A percentile compares a stretch with the other conserved stretches of the same genome.
Evolutionary conservation across 208 protist species (phyloP).

Genomic region (Crithidia mellificae): DNA sequence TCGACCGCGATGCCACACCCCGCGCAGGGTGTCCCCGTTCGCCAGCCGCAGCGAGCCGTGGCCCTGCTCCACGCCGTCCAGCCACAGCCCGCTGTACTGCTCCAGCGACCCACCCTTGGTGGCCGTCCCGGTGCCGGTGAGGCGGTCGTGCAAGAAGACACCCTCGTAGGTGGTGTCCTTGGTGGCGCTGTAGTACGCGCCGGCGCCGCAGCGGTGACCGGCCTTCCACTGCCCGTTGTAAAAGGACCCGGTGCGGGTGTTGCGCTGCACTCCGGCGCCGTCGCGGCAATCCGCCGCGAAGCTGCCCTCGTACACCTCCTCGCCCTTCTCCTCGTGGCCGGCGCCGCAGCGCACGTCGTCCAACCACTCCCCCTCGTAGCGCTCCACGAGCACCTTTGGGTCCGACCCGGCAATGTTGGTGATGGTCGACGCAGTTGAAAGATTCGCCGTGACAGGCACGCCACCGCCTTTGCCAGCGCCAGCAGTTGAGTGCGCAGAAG

Average conservation of each 20-base stretch:
- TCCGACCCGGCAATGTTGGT: no score
- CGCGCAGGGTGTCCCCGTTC: constrained; percentile 78
- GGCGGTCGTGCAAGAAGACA: constrained; percentile 73
- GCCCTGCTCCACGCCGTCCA: constrained; percentile 82
- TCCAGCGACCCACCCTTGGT: constrained; percentile 22
- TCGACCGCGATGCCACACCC: constrained; percentile 71
- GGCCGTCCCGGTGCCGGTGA: constrained; percentile 59
- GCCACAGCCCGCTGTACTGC: constrained; percentile 81
- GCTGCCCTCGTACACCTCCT: constrained; percentile 75
- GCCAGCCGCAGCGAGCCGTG: constrained; percentile 67
- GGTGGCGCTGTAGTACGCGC: constrained; percentile 57
- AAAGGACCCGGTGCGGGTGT: constrained; percentile 58
- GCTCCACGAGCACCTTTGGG: constrained; percentile 22
- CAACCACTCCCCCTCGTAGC: constrained; percentile 84
- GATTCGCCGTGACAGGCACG: neutral
- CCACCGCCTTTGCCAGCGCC: no score
- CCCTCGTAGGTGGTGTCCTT: constrained; percentile 68
- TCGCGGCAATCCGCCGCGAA: constrained; percentile 57
- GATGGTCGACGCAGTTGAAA: constrained; percentile 5
- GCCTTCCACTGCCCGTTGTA: constrained; percentile 82
- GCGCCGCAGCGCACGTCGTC: constrained; percentile 67
- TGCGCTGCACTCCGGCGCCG: constrained; percentile 65
- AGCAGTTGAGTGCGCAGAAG: no score
- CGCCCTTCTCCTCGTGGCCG: constrained; percentile 56
- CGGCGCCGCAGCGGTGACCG: constrained; percentile 62